Conservation (phyloP, 208 protist species). For the Plasmodiophora brassicae region DNA sequence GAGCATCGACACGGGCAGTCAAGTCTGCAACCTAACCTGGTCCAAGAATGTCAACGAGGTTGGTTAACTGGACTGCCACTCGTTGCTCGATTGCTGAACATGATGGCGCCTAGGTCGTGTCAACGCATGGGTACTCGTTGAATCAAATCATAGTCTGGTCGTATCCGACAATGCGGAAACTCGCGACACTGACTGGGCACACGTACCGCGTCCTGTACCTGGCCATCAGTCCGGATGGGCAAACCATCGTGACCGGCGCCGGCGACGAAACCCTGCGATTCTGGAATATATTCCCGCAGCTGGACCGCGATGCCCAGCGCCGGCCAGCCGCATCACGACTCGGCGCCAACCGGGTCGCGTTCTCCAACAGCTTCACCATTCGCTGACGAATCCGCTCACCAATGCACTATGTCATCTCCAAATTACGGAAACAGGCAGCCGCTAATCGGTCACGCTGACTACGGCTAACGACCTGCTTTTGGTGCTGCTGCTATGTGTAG, state of each 20-base stretch:
- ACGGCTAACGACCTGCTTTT: too few relatives aligned
- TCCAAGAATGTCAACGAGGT: constrained; percentile 63
- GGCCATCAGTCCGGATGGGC: constrained; percentile 69
- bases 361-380: not conserved
- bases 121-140: constrained; percentile 68
- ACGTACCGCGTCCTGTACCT: constrained; percentile 69
- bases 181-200: constrained; percentile 68
- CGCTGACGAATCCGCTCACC: too few relatives aligned
- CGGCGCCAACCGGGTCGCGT: not conserved
- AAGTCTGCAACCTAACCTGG: constrained; percentile 66
- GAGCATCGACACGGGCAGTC: constrained; percentile 61
- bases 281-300: constrained; percentile 60
- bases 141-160: constrained; percentile 63
- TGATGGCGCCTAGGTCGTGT: constrained; percentile 55
- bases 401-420: too few relatives aligned
- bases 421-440: too few relatives aligned
- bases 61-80: not conserved
- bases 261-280: constrained; percentile 96
- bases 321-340: not conserved
- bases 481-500: too few relatives aligned
- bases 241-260: constrained; percentile 84
- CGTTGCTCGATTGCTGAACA: not conserved
- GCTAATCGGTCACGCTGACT: too few relatives aligned
- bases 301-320: not conserved
- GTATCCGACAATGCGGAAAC: constrained; percentile 55